Evolutionary conservation across 139 green algal species (phyloP), one percentile per base, ranked within the genome.

Genomic region (Volvox africanus): DNA sequence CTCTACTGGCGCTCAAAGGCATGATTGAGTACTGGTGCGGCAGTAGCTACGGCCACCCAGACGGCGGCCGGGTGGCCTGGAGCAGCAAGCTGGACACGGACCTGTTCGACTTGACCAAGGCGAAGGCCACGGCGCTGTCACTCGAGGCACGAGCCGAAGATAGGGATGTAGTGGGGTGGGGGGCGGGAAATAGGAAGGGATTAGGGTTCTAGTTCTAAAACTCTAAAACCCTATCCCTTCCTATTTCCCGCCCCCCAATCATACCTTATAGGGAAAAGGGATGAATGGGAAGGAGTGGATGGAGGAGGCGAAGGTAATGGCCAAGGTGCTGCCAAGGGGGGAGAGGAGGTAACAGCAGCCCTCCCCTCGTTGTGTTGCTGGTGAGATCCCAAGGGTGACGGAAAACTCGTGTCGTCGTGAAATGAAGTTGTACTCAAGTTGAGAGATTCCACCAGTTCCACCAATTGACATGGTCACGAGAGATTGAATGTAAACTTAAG

Each of bases 71-170:
- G 17, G 92, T 98, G 30, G 83, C 61, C 44, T 99, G 98, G 83
- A 91, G 32, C 24, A 96, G 96, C 89, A 97, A 98, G 92, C 93
- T 98, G 67, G 97, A 99, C 87, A 99, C 98, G 1, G 96, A 99
- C 94, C 94, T 99, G 35, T 99, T 97, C 80, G 95, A 95, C 1
- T 89, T 99, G n/a, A 96, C 94, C n/a, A 99, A 99, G 94, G 95
- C 92, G 28, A 98, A 98, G 89, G 94, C 96, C 1, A 82, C 19
- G 0, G 95, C 96, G 3, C 80, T 87, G n/a, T 94, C 86, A 0
- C 79, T 97, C 35, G 94, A 95, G 90, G 92, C 95, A 77, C 86
- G 92, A 36, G 9, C 26, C 0, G 78, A 30, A 19, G 78, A 44
- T 44, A 81, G 2, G 30, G 65, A 28, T 30, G 65, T 28, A 9